These are phyloP conservation scores for Nicotiana obtusifolia DNA, from an alignment of 257 asterid species.

Conservation along the genomic window DNA sequence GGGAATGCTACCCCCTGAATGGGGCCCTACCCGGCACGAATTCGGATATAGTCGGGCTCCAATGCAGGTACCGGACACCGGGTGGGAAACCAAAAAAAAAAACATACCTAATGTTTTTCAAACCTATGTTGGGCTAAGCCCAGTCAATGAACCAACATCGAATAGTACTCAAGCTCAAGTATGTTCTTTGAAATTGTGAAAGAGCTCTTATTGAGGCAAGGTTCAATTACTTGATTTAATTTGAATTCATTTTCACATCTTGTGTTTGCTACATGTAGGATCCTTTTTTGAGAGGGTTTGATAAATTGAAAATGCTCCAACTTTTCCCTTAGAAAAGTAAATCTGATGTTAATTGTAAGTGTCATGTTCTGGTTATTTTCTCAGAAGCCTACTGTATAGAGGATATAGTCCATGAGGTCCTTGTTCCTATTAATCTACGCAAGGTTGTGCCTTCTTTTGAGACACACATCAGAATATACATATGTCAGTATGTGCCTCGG, in stretches of 20 bases:
- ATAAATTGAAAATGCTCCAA: neutral
- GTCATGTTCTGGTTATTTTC: neutral
- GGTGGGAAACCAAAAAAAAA: too few species aligned
- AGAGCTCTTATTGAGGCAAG: conserved; percentile 1
- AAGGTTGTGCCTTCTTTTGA: neutral
- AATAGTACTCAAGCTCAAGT: neutral
- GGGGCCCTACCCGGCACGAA: too few species aligned
- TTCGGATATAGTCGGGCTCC: too few species aligned
- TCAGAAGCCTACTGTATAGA: neutral
- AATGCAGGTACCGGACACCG: too few species aligned
- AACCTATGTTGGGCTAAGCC: neutral
- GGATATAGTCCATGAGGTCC: neutral
- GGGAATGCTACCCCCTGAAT: too few species aligned
- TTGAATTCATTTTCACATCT: neutral
- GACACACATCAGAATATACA: neutral
- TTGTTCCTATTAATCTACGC: neutral
- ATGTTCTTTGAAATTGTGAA: neutral
- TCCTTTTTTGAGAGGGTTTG: neutral
- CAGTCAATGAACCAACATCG: neutral
- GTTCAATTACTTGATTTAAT: neutral
- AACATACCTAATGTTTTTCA: neutral
- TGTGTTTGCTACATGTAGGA: conserved; percentile 3
- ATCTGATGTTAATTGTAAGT: neutral
- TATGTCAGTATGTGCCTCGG: neutral
- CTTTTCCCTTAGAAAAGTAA: neutral